phyloP scores from a whole-genome alignment of 257 asterid genomes.

The Plantago ovata region DNA sequence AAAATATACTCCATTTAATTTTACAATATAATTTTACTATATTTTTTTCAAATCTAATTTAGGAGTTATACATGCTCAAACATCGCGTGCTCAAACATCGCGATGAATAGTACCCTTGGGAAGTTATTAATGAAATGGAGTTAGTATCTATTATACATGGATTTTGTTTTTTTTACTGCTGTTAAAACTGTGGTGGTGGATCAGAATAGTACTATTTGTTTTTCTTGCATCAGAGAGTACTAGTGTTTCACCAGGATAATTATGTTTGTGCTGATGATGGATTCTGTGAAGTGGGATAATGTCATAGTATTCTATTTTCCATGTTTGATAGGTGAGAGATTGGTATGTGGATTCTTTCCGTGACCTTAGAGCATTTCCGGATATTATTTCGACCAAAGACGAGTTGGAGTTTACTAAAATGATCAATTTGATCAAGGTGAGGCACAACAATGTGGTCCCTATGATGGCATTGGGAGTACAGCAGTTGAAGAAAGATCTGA shows the following conservation, averaged over 20 bases:
- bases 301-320: not conserved
- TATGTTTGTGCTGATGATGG: not conserved
- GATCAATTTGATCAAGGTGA: conserved; percentile 88
- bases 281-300: not conserved
- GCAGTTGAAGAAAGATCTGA: conserved; percentile 73
- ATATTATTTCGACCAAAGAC: conserved; percentile 55
- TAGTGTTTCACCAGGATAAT: not conserved
- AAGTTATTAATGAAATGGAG: no score
- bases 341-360: conserved; percentile 98
- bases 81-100: no score
- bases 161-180: no score
- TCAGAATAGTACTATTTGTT: no score
- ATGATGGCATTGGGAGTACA: conserved; percentile 98
- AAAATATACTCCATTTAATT: no score
- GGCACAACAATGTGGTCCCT: conserved; percentile 95
- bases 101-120: no score
- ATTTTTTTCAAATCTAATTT: no score
- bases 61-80: no score
- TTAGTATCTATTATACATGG: no score
- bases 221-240: no score
- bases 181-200: no score
- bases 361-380: conserved; percentile 72
- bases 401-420: conserved; percentile 76
- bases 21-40: no score
- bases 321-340: conserved; percentile 46